Evolutionary conservation across 2,329 filamentous ascomycete genomes (phyloP).

Genomic region (Bipolaris gigantea): DNA sequence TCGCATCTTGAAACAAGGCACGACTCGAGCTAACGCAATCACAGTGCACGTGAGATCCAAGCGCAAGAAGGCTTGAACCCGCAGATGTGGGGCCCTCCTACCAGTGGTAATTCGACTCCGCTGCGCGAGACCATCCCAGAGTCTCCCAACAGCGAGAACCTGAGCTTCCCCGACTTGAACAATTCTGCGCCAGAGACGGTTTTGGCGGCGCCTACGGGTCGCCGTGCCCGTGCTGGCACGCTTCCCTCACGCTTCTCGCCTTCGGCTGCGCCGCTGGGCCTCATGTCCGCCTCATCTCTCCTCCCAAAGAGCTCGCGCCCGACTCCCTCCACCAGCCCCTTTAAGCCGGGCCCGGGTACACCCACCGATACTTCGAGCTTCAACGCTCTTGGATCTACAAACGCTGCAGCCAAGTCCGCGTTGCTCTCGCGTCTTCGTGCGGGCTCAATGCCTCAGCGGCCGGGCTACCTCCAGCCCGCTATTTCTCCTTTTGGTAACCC

Average conservation of each 20-base stretch:
- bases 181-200: slow-evolving; percentile 66
- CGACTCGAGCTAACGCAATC: slow-evolving; percentile 34
- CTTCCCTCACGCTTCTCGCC: slow-evolving; percentile 94
- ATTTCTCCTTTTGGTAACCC: slow-evolving; percentile 79
- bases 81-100: slow-evolving; percentile 86
- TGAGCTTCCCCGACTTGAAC: slow-evolving; percentile 91
- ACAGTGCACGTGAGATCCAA: slow-evolving; percentile 91
- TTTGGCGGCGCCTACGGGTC: slow-evolving; percentile 63
- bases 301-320: slow-evolving; percentile 79
- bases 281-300: slow-evolving; percentile 56
- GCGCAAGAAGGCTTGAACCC: slow-evolving; percentile 85
- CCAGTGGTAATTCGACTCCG: slow-evolving; percentile 93
- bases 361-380: slow-evolving; percentile 39
- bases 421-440: slow-evolving; percentile 84
- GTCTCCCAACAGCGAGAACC: slow-evolving; percentile 87
- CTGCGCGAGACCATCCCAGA: slow-evolving; percentile 97
- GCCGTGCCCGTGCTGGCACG: slow-evolving; percentile 87
- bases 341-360: slow-evolving; percentile 64
- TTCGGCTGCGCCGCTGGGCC: slow-evolving; percentile 63
- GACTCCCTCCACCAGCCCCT: slow-evolving; percentile 85
- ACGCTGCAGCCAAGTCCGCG: slow-evolving; percentile 64
- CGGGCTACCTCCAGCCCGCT: slow-evolving; percentile 62
- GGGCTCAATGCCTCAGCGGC: slow-evolving; percentile 90
- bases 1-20: slow-evolving; percentile 39
- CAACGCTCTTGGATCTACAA: slow-evolving; percentile 53